Evolutionary conservation across 768 basidiomycete genomes (phyloP).

Genomic region (Fomitopsis serialis): DNA sequence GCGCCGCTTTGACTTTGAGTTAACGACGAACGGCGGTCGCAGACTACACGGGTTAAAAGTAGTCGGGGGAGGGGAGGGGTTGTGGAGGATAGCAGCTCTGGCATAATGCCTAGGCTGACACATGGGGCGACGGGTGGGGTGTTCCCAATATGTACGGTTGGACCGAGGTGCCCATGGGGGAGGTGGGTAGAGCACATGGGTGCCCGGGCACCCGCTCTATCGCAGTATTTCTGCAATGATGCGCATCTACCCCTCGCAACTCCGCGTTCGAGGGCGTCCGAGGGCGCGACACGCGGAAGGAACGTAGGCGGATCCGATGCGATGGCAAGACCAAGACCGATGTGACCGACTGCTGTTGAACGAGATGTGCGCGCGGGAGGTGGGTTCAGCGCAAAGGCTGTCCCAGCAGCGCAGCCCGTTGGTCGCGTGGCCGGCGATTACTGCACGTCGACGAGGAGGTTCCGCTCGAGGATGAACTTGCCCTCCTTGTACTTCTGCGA

Average conservation of each 20-base stretch:
- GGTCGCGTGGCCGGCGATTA: conserved; percentile 29
- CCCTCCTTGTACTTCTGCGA: conserved; percentile 98
- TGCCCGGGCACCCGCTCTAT: too few relatives aligned
- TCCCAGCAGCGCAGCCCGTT: conserved; percentile 1
- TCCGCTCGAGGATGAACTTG: conserved; percentile 95
- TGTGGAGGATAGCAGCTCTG: too few relatives aligned
- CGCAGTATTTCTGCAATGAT: neutral
- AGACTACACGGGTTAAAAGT: too few relatives aligned
- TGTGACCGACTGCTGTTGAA: conserved; percentile 5
- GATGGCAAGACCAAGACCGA: conserved; percentile 7
- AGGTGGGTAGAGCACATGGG: too few relatives aligned
- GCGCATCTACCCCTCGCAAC: neutral
- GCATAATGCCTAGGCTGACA: too few relatives aligned
- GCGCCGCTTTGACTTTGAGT: too few relatives aligned
- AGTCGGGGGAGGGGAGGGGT: too few relatives aligned
- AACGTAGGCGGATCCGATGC: neutral
- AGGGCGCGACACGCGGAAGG: neutral
- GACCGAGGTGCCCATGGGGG: too few relatives aligned
- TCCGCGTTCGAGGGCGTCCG: neutral
- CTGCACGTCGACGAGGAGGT: conserved; percentile 82
- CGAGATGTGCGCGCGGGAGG: conserved; percentile 4
- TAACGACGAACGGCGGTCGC: too few relatives aligned
- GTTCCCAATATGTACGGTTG: too few relatives aligned
- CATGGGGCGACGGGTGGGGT: too few relatives aligned
- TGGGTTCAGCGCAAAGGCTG: neutral